phyloP scores from a whole-genome alignment of 2,329 filamentous ascomycete species.

The Colletotrichum tanaceti region DNA sequence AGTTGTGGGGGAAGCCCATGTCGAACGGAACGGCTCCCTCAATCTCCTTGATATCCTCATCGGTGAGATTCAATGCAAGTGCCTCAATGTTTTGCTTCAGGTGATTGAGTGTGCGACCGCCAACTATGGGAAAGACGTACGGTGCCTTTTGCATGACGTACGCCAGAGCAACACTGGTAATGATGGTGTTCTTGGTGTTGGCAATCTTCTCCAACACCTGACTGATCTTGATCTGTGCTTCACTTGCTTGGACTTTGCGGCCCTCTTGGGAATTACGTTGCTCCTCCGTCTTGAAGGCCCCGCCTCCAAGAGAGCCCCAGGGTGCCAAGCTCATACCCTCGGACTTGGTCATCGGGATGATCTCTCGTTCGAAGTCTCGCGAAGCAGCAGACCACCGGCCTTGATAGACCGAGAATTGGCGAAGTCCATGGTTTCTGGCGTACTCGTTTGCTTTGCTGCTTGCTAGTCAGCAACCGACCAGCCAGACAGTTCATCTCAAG shows the following conservation, averaged over 20 bases:
- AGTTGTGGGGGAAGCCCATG: conserved; percentile 73
- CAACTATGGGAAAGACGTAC: conserved; percentile 79
- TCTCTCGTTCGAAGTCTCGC: conserved; percentile 78
- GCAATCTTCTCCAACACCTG: conserved; percentile 63
- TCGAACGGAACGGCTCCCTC: conserved; percentile 72
- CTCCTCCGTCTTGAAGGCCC: conserved; percentile 49
- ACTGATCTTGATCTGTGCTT: conserved; percentile 64
- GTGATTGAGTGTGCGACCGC: conserved; percentile 76
- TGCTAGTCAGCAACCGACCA: conserved; percentile 9
- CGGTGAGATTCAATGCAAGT: conserved; percentile 67
- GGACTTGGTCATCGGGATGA: conserved; percentile 72
- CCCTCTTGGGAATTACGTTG: conserved; percentile 50
- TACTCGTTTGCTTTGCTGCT: conserved; percentile 72
- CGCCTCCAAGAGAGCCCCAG: conserved; percentile 63
- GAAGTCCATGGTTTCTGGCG: conserved; percentile 76
- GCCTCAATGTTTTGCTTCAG: conserved; percentile 77
- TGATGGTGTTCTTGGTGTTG: conserved; percentile 54
- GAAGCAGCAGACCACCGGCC: conserved; percentile 70
- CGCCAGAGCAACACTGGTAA: conserved; percentile 70
- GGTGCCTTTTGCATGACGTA: conserved; percentile 80
- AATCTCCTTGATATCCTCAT: conserved; percentile 74
- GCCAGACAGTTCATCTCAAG: not conserved
- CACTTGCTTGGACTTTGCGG: conserved; percentile 55
- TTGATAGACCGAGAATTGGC: conserved; percentile 77
- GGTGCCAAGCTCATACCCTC: conserved; percentile 72